Evolutionary conservation across 345 rosid species (phyloP).

Genomic region (Nephelium lappaceum): DNA sequence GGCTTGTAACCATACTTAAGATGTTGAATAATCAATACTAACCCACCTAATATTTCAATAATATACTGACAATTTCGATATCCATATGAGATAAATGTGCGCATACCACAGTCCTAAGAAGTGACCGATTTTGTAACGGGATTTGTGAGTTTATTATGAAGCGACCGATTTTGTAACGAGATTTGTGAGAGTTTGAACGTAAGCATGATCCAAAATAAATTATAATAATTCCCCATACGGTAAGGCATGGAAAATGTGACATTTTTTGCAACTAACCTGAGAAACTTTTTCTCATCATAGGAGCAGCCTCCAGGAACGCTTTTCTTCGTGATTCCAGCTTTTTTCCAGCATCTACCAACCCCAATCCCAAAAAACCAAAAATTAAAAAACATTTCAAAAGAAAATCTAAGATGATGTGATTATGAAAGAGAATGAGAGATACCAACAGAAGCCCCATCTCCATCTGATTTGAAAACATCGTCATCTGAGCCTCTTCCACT

Average conservation of each 20-base stretch:
- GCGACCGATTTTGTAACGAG: too few species aligned
- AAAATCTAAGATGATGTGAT: not conserved
- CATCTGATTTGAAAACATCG: constrained; percentile 31
- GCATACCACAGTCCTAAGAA: too few species aligned
- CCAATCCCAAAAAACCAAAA: constrained; percentile 19
- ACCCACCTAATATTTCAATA: constrained; percentile 10
- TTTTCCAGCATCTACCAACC: constrained; percentile 48
- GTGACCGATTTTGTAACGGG: too few species aligned
- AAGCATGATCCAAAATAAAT: too few species aligned
- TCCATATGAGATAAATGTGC: too few species aligned
- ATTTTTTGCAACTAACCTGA: constrained; percentile 47
- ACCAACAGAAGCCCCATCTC: constrained; percentile 38
- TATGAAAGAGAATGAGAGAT: constrained; percentile 5
- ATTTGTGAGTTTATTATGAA: too few species aligned
- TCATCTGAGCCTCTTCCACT: constrained; percentile 41
- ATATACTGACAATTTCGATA: too few species aligned
- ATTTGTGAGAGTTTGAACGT: not conserved
- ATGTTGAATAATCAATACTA: not conserved
- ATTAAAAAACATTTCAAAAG: not conserved
- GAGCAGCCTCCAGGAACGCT: constrained; percentile 51
- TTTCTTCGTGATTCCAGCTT: constrained; percentile 40
- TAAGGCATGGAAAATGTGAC: not conserved
- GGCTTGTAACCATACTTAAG: constrained; percentile 11
- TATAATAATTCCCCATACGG: not conserved
- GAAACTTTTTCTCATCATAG: constrained; percentile 56